Percentiles rank a stretch among this genome's conserved stretches.
Conservation (phyloP, 257 asterid genomes). For the Capsicum pubescens region DNA sequence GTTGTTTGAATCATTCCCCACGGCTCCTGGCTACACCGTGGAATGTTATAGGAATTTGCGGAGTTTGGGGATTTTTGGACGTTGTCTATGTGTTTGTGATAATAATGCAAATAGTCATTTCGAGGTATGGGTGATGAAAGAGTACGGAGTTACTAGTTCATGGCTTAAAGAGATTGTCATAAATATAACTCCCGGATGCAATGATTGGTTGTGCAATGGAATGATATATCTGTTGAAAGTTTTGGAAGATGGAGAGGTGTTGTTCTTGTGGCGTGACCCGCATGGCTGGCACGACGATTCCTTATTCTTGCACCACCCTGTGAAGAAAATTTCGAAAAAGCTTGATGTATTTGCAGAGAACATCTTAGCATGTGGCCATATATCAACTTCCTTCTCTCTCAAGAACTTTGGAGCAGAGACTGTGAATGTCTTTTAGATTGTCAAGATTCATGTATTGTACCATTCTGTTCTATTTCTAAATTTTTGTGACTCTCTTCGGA, state of each 20-base stretch:
- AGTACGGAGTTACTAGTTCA: slow-evolving; percentile 47
- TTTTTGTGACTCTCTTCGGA: not conserved
- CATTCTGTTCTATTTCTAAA: not conserved
- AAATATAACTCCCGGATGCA: slow-evolving; percentile 35
- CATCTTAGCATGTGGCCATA: not conserved
- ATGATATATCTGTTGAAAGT: slow-evolving; percentile 41
- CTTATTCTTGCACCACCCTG: slow-evolving; percentile 31
- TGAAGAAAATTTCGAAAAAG: slow-evolving; percentile 11
- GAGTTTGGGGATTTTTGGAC: slow-evolving; percentile 46
- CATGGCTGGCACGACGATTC: slow-evolving; percentile 45
- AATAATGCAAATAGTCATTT: slow-evolving; percentile 37
- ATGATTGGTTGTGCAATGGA: slow-evolving; percentile 40
- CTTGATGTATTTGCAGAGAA: not conserved
- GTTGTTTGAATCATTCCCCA: slow-evolving; percentile 39
- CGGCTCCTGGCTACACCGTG: slow-evolving; percentile 33
- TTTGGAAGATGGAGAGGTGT: slow-evolving; percentile 49
- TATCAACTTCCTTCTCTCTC: slow-evolving; percentile 12
- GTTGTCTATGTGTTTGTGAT: slow-evolving; percentile 49
- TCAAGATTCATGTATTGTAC: not conserved
- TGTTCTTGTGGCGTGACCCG: slow-evolving; percentile 48
- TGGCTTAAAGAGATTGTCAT: slow-evolving; percentile 53
- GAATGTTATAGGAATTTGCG: slow-evolving; percentile 26
- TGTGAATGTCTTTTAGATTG: not conserved
- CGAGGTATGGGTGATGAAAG: slow-evolving; percentile 62
- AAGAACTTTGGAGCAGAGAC: not conserved